Evolutionary conservation across 2,329 filamentous ascomycete species (phyloP).

Genomic region (Claviceps sp.): DNA sequence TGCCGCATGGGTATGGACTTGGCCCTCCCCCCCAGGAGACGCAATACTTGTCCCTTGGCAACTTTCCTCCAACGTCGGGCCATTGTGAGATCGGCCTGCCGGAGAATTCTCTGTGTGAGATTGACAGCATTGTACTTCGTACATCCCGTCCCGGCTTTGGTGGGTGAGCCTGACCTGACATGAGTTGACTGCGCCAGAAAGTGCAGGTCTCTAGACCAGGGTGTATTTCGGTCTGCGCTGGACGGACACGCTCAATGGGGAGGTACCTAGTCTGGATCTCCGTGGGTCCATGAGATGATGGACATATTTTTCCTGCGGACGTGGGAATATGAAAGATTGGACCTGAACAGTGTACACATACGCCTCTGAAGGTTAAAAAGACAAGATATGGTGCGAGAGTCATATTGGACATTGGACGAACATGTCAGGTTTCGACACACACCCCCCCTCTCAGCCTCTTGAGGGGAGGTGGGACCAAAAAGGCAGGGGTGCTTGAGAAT

Average conservation of each 20-base stretch:
- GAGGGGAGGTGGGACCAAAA: background rate
- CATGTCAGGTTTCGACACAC: background rate
- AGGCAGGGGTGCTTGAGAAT: slow-evolving; percentile 2
- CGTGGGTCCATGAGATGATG: slow-evolving; percentile 4
- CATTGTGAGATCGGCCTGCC: slow-evolving; percentile 1
- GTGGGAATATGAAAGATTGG: slow-evolving; percentile 4
- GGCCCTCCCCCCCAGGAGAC: slow-evolving; percentile 1
- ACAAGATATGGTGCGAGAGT: background rate
- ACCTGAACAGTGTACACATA: background rate
- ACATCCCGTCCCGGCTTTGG: slow-evolving; percentile 3
- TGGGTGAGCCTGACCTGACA: background rate
- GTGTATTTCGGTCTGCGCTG: slow-evolving; percentile 1
- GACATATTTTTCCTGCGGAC: slow-evolving; percentile 2
- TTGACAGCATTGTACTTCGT: slow-evolving; percentile 3
- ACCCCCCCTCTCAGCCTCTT: background rate
- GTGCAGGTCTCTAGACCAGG: slow-evolving; percentile 3
- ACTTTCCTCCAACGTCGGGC: background rate
- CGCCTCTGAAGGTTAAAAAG: slow-evolving; percentile 1
- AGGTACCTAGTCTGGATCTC: slow-evolving; percentile 1
- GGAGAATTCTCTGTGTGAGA: slow-evolving; percentile 9
- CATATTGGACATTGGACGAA: background rate
- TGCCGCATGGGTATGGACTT: slow-evolving; percentile 2
- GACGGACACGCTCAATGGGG: slow-evolving; percentile 1
- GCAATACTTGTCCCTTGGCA: background rate
- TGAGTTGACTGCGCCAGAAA: background rate